Conservation (phyloP, 148 eudicot species). For the Fagopyrum esculentum region DNA sequence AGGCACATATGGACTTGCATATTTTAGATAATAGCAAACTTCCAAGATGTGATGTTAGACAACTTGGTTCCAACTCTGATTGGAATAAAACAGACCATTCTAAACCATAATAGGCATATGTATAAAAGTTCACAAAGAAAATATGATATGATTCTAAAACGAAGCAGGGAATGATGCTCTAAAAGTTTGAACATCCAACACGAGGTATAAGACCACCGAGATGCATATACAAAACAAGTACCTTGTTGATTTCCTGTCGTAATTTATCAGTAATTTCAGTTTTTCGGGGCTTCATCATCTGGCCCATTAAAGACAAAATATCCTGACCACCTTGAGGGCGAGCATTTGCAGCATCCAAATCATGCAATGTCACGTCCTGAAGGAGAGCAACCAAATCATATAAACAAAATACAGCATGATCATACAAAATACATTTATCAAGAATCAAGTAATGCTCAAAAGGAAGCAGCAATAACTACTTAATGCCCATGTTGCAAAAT, state of each 20-base stretch:
- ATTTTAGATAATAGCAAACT: neutral
- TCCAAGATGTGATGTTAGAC: neutral
- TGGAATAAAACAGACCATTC: no score
- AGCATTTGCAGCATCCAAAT: slow-evolving; percentile 99
- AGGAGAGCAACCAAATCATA: slow-evolving; percentile 11
- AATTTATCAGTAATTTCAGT: slow-evolving; percentile 96
- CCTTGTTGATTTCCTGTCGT: slow-evolving; percentile 96
- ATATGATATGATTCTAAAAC: neutral
- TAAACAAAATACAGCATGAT: neutral
- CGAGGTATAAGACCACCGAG: neutral
- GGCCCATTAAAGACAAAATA: slow-evolving; percentile 90
- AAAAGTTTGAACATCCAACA: neutral
- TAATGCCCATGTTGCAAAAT: neutral
- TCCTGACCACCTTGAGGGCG: slow-evolving; percentile 99
- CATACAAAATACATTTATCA: neutral
- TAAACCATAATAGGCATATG: neutral
- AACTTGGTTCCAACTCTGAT: neutral
- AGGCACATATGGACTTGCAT: neutral
- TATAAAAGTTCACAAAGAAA: neutral
- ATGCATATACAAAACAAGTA: slow-evolving; percentile 12
- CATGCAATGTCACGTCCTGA: slow-evolving; percentile 97
- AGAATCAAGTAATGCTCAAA: neutral
- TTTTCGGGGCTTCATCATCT: slow-evolving; percentile 97
- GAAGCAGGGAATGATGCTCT: neutral
- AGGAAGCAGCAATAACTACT: neutral